Conservation (phyloP, 495 filamentous ascomycete genomes). For the Penicillium mononematosum region DNA sequence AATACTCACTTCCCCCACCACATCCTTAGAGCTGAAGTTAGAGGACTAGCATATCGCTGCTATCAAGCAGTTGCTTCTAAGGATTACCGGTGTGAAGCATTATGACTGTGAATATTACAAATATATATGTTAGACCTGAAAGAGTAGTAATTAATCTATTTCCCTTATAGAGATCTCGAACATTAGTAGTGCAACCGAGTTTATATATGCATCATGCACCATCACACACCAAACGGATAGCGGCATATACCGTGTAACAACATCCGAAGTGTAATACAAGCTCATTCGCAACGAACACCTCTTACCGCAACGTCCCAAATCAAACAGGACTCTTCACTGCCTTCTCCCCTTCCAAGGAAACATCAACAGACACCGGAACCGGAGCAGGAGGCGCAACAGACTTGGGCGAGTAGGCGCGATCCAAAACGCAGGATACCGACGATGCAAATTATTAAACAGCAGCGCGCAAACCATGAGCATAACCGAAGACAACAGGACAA, state of each 20-base stretch:
- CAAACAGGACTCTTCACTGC: constrained; percentile 15
- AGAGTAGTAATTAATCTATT: neutral
- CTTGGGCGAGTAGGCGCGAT: constrained; percentile 25
- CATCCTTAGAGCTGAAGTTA: neutral
- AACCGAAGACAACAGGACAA: constrained; percentile 59
- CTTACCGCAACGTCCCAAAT: neutral
- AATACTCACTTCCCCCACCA: too few relatives aligned
- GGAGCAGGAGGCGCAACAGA: neutral
- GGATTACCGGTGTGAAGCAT: neutral
- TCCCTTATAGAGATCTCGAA: neutral
- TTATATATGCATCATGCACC: neutral
- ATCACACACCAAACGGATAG: neutral
- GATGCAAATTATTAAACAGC: constrained; percentile 69
- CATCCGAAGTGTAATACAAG: neutral
- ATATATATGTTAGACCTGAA: neutral
- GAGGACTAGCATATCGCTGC: neutral
- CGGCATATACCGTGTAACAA: neutral
- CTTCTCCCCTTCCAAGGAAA: constrained; percentile 8
- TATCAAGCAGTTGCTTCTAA: neutral
- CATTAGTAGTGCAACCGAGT: neutral
- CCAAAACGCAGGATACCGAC: constrained; percentile 75
- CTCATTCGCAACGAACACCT: neutral
- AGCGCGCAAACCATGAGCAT: constrained; percentile 62
- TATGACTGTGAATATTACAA: neutral
- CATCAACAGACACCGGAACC: constrained; percentile 1